phyloP scores from a whole-genome alignment of 345 rosid species.

The Lumnitzera littorea region DNA sequence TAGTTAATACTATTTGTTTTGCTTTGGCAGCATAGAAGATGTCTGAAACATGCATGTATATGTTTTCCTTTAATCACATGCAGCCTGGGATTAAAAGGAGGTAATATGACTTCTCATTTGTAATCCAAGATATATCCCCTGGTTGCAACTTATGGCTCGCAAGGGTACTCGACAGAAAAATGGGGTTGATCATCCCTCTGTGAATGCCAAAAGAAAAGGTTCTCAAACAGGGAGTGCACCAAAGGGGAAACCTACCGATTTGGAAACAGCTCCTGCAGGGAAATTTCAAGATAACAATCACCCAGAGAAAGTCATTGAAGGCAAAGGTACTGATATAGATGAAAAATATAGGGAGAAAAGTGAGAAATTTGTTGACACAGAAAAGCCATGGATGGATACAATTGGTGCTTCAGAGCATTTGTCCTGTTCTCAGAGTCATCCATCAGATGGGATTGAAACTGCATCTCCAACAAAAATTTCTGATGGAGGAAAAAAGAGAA shows the following conservation, averaged over 20 bases:
- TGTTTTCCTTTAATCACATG: too few relatives aligned
- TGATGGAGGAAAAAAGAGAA: constrained; percentile 18
- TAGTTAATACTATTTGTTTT: too few relatives aligned
- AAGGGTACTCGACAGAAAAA: constrained; percentile 74
- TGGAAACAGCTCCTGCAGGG: constrained; percentile 36
- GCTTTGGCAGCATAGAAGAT: too few relatives aligned
- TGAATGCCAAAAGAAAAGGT: constrained; percentile 41
- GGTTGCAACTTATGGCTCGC: constrained; percentile 56
- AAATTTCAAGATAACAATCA: constrained; percentile 36
- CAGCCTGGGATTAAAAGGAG: too few relatives aligned
- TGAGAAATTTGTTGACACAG: constrained; percentile 20
- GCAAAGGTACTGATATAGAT: constrained; percentile 25
- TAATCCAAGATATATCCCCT: background rate
- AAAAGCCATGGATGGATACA: constrained; percentile 30
- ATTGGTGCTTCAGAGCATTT: constrained; percentile 20
- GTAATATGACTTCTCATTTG: too few relatives aligned
- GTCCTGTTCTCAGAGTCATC: constrained; percentile 19
- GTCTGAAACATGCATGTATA: too few relatives aligned
- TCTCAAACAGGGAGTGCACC: constrained; percentile 30
- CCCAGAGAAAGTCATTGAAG: constrained; percentile 14
- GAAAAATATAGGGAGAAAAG: constrained; percentile 8
- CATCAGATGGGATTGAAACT: constrained; percentile 25
- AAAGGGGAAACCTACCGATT: constrained; percentile 33
- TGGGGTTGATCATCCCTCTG: constrained; percentile 48
- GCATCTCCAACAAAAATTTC: constrained; percentile 23